Percentiles rank a stretch among this genome's conserved stretches.
Evolutionary conservation across 2,329 filamentous ascomycete species (phyloP).

Genomic region (Botrytis deweyae): DNA sequence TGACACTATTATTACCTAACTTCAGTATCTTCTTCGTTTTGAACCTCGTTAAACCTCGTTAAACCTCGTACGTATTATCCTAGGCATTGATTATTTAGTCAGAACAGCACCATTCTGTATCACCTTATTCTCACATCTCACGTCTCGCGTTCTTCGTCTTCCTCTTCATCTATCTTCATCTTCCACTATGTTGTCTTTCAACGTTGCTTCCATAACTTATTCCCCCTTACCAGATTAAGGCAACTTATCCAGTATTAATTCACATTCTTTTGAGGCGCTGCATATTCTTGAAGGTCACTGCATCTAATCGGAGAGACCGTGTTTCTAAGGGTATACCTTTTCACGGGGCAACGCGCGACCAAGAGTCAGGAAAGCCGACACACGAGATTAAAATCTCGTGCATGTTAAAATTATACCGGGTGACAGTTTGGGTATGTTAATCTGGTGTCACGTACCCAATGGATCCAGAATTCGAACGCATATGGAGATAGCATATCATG

Average conservation of each 20-base stretch:
- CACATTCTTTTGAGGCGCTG: background rate
- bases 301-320: constrained; percentile 19
- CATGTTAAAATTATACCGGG: background rate
- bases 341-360: background rate
- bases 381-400: background rate
- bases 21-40: background rate
- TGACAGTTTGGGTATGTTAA: background rate
- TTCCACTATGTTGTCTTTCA: background rate
- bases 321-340: background rate
- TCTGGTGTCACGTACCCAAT: background rate
- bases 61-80: background rate
- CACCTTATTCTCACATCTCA: background rate
- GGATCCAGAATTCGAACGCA: background rate
- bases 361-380: background rate
- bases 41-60: background rate
- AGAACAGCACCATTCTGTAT: constrained; percentile 4
- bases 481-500: constrained; percentile 8
- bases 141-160: background rate
- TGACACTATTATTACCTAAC: background rate
- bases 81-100: constrained; percentile 2
- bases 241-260: background rate
- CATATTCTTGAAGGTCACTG: constrained; percentile 14
- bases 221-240: background rate
- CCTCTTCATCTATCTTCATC: background rate
- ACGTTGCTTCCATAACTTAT: background rate